Evolutionary conservation across 768 basidiomycete genomes (phyloP).

Genomic region (Boletus vermiculosoides): DNA sequence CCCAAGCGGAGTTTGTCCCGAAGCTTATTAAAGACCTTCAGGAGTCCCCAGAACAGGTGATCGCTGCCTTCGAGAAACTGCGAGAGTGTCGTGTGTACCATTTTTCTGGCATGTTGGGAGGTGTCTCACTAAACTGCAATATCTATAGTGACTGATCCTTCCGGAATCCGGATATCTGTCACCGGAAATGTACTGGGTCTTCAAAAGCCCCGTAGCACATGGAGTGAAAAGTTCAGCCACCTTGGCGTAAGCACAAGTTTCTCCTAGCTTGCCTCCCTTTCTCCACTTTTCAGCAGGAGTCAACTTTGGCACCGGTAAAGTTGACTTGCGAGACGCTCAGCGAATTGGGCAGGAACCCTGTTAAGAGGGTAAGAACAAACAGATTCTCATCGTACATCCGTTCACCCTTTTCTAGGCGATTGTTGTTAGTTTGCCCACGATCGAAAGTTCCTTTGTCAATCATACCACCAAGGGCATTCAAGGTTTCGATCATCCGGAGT

Average conservation of each 20-base stretch:
- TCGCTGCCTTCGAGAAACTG: slow-evolving; percentile 73
- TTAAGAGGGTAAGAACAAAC: slow-evolving; percentile 53
- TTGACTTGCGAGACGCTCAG: slow-evolving; percentile 69
- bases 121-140: background rate
- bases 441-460: slow-evolving; percentile 86
- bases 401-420: slow-evolving; percentile 54
- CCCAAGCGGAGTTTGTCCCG: slow-evolving; percentile 79
- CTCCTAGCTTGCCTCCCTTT: background rate
- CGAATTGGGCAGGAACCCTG: slow-evolving; percentile 68
- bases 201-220: slow-evolving; percentile 67
- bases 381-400: background rate
- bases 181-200: slow-evolving; percentile 81
- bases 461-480: slow-evolving; percentile 77
- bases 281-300: slow-evolving; percentile 37
- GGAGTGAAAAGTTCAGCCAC: slow-evolving; percentile 66
- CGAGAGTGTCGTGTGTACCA: slow-evolving; percentile 57
- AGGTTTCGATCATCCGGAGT: slow-evolving; percentile 80
- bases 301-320: slow-evolving; percentile 63
- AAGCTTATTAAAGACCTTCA: slow-evolving; percentile 69
- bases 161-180: slow-evolving; percentile 84
- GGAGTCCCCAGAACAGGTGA: slow-evolving; percentile 66
- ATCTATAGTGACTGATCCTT: slow-evolving; percentile 72
- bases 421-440: slow-evolving; percentile 86
- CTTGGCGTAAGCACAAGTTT: slow-evolving; percentile 51
- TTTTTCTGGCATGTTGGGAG: background rate